A percentile compares a stretch with the other conserved stretches of the same genome.
These are phyloP conservation scores for Penicillium ochrochloron DNA, from an alignment of 495 filamentous ascomycete species.

Conservation along the genomic window DNA sequence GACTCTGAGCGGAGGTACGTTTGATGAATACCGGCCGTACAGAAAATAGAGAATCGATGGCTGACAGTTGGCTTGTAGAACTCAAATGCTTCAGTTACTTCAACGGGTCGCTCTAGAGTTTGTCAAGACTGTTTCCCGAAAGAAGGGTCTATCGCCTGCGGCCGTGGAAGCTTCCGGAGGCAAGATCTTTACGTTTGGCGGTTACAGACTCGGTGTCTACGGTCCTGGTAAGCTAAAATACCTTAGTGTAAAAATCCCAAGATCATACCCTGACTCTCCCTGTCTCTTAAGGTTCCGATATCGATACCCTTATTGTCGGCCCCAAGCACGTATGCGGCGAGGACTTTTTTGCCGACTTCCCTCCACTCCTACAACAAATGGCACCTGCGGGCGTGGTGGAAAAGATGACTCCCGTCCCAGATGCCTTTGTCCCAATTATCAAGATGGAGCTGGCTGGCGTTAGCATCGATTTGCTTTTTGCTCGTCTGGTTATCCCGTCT, in stretches of 20 bases:
- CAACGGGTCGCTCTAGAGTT: constrained; percentile 83
- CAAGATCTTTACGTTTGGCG: constrained; percentile 93
- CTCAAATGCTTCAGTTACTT: constrained; percentile 66
- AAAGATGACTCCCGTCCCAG: constrained; percentile 83
- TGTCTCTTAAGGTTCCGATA: constrained; percentile 78
- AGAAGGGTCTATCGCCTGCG: constrained; percentile 74
- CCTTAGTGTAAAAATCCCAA: neutral
- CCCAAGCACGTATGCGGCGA: constrained; percentile 84
- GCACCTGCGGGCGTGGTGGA: constrained; percentile 75
- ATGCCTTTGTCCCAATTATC: constrained; percentile 94
- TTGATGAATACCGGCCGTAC: neutral
- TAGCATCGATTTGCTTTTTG: constrained; percentile 94
- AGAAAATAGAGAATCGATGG: constrained; percentile 22
- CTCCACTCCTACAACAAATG: constrained; percentile 72
- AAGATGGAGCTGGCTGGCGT: constrained; percentile 90
- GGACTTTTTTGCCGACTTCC: constrained; percentile 91
- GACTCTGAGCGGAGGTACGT: constrained; percentile 79
- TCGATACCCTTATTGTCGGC: constrained; percentile 90
- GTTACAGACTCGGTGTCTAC: constrained; percentile 91
- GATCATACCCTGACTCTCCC: constrained; percentile 14
- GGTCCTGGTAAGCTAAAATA: constrained; percentile 65
- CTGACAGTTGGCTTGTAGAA: constrained; percentile 18
- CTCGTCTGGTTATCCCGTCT: constrained; percentile 70
- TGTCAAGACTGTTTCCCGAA: constrained; percentile 75
- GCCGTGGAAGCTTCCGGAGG: constrained; percentile 81